Evolutionary conservation across 2,329 filamentous ascomycete genomes (phyloP).

Genomic region (Pseudogymnoascus sp.): DNA sequence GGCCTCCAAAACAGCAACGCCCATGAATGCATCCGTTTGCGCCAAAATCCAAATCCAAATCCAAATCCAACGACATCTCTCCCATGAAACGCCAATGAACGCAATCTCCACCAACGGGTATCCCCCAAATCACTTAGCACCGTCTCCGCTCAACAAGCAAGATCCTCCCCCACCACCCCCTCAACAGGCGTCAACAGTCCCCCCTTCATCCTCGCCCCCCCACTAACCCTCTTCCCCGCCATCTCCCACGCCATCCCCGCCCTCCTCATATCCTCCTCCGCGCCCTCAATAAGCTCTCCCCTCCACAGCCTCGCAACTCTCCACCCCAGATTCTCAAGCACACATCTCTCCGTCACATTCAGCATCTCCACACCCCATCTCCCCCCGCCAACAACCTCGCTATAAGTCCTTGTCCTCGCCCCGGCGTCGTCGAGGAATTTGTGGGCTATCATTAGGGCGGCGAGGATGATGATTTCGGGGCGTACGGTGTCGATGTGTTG

Average conservation of each 20-base stretch:
- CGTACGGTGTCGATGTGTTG: conserved; percentile 52
- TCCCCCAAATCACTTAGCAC: background rate
- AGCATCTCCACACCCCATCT: conserved; percentile 54
- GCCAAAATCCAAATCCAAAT: background rate
- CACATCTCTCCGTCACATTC: conserved; percentile 53
- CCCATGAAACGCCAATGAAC: background rate
- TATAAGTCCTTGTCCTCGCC: conserved; percentile 44
- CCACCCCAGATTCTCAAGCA: conserved; percentile 56
- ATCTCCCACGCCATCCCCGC: conserved; percentile 33
- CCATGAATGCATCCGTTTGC: background rate
- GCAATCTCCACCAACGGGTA: too few species aligned
- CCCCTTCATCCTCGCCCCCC: background rate
- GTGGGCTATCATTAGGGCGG: conserved; percentile 52
- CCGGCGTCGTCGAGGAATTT: conserved; percentile 57
- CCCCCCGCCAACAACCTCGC: conserved; percentile 42
- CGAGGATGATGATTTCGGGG: conserved; percentile 55
- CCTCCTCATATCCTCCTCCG: conserved; percentile 55
- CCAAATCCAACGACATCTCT: background rate
- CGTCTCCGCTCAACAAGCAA: background rate
- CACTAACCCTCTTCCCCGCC: conserved; percentile 15
- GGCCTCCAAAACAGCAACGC: background rate
- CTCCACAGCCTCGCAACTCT: conserved; percentile 53
- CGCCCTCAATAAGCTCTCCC: conserved; percentile 46
- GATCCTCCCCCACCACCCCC: background rate
- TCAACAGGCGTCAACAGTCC: background rate